Percentiles rank a stretch among this genome's conserved stretches.
These are phyloP conservation scores for Debaryomyces sp. DNA, from an alignment of 1,139 yeast species.

Conservation along the genomic window DNA sequence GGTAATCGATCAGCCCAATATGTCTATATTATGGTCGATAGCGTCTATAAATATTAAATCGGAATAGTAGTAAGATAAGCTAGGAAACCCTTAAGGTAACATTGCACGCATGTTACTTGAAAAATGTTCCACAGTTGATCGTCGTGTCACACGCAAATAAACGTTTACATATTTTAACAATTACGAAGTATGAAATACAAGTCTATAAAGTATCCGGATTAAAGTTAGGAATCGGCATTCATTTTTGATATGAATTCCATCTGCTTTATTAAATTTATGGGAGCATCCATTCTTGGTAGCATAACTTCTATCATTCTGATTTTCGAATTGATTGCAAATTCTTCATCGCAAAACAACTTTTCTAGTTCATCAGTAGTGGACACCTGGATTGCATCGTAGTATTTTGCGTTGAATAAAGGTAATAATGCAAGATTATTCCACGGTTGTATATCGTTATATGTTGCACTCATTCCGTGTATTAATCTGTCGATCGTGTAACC, in stretches of 20 bases:
- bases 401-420: slow-evolving; percentile 71
- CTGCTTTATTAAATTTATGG: slow-evolving; percentile 53
- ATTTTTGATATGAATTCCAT: slow-evolving; percentile 13
- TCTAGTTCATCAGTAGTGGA: slow-evolving; percentile 70
- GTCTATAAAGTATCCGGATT: neutral
- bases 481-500: slow-evolving; percentile 90
- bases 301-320: slow-evolving; percentile 79
- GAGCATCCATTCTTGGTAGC: slow-evolving; percentile 84
- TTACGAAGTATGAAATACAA: neutral
- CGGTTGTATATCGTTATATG: slow-evolving; percentile 78
- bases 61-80: neutral
- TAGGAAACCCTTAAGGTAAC: neutral
- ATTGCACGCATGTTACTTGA: neutral
- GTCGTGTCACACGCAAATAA: slow-evolving; percentile 3
- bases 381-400: slow-evolving; percentile 57
- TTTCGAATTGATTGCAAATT: slow-evolving; percentile 61
- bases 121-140: neutral
- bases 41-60: neutral
- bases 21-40: neutral
- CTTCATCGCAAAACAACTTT: slow-evolving; percentile 52
- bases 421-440: slow-evolving; percentile 77
- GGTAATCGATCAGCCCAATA: neutral
- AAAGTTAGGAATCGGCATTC: neutral
- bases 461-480: slow-evolving; percentile 78
- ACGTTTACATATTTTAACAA: neutral